Evolutionary conservation across 805 yeast species (phyloP).

Genomic region (Wilhelminamyces savonicus): DNA sequence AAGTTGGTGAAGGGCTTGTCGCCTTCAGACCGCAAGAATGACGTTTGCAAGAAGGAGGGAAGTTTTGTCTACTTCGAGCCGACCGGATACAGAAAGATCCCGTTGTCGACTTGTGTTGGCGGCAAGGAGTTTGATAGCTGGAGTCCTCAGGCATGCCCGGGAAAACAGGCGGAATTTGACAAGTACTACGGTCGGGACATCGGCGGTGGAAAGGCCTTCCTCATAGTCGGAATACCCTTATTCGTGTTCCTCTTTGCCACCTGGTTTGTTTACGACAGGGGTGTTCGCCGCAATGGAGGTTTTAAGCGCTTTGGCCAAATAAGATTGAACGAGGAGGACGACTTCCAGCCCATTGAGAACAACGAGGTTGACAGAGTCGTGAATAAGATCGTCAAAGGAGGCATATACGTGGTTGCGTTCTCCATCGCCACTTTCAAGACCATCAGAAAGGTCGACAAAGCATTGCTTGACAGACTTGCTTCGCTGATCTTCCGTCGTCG

Average conservation of each 20-base stretch:
- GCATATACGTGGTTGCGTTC: slow-evolving; percentile 43
- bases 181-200: slow-evolving; percentile 48
- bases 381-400: slow-evolving; percentile 53
- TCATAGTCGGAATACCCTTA: slow-evolving; percentile 54
- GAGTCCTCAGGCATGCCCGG: slow-evolving; percentile 77
- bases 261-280: slow-evolving; percentile 74
- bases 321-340: slow-evolving; percentile 66
- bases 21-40: slow-evolving; percentile 55
- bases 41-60: slow-evolving; percentile 51
- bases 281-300: slow-evolving; percentile 74
- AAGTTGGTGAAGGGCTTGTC: slow-evolving; percentile 67
- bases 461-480: slow-evolving; percentile 24
- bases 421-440: slow-evolving; percentile 28
- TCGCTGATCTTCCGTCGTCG: slow-evolving; percentile 27
- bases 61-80: slow-evolving; percentile 74
- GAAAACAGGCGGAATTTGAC: slow-evolving; percentile 62
- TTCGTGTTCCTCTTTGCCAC: slow-evolving; percentile 45
- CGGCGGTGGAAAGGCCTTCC: slow-evolving; percentile 46
- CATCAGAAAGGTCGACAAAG: slow-evolving; percentile 24
- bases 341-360: slow-evolving; percentile 54
- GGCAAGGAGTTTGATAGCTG: slow-evolving; percentile 69
- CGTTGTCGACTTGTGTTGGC: slow-evolving; percentile 78
- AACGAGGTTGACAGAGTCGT: slow-evolving; percentile 54
- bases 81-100: slow-evolving; percentile 87
- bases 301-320: slow-evolving; percentile 79